Evolutionary conservation across 2,329 filamentous ascomycete species (phyloP).

Genomic region (Clarireedia sp.): DNA sequence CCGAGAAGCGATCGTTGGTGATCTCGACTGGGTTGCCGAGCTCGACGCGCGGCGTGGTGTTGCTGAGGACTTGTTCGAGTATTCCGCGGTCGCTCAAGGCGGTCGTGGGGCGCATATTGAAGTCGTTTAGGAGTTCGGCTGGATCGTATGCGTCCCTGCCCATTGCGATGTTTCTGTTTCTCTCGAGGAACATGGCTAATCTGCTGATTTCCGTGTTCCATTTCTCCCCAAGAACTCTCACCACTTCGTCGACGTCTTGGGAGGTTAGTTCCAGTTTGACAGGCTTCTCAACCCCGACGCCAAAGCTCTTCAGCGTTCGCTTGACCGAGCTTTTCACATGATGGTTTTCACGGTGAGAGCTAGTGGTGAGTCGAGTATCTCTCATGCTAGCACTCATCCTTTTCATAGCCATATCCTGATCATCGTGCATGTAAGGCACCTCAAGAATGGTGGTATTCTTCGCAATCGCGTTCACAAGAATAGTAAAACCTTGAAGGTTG

Average conservation of each 20-base stretch:
- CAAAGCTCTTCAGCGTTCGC: conserved; percentile 24
- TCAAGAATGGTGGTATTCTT: conserved; percentile 55
- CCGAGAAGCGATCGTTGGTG: conserved; percentile 14
- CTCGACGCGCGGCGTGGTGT: conserved; percentile 28
- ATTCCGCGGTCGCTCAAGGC: conserved; percentile 27
- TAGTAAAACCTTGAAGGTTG: conserved; percentile 61
- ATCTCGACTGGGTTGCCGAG: conserved; percentile 25
- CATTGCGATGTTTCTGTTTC: conserved; percentile 26
- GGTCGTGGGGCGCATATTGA: conserved; percentile 25
- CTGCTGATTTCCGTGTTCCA: conserved; percentile 27
- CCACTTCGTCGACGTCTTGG: conserved; percentile 28
- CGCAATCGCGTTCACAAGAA: conserved; percentile 60
- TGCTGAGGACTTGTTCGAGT: conserved; percentile 27
- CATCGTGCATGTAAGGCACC: conserved; percentile 55
- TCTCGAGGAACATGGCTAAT: conserved; percentile 24
- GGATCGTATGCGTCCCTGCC: conserved; percentile 16
- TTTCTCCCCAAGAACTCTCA: conserved; percentile 22
- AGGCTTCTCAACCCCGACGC: conserved; percentile 18
- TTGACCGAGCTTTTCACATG: conserved; percentile 24
- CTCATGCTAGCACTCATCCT: conserved; percentile 30
- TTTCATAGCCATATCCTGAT: conserved; percentile 53
- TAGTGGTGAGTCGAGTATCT: conserved; percentile 17
- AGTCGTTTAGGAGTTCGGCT: conserved; percentile 16
- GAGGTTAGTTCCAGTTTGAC: conserved; percentile 23
- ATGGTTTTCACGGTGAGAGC: conserved; percentile 14